Conservation (phyloP, 441 rosid genomes). For the Hura crepitans region DNA sequence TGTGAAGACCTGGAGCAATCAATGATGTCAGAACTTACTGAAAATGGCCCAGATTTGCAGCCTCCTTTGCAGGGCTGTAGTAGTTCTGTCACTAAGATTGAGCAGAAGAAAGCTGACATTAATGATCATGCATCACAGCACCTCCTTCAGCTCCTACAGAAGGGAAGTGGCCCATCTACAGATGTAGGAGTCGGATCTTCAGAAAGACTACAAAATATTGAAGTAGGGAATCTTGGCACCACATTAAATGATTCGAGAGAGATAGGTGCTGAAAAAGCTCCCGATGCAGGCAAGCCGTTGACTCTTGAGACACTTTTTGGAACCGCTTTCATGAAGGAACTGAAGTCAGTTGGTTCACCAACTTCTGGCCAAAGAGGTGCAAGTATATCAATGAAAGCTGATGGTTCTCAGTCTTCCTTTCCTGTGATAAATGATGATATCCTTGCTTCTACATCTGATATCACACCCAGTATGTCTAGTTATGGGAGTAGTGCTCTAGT, state of each 20-base stretch:
- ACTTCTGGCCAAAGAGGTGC: conserved; percentile 40
- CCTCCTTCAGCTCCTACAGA: conserved; percentile 82
- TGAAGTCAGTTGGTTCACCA: conserved; percentile 77
- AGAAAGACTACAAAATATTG: conserved; percentile 29
- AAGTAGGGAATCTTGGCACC: conserved; percentile 23
- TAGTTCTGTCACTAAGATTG: conserved; percentile 33
- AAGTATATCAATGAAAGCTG: conserved; percentile 37
- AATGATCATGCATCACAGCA: conserved; percentile 78
- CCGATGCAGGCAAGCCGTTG: conserved; percentile 46
- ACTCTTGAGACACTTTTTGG: conserved; percentile 96
- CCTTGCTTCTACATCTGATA: conserved; percentile 31
- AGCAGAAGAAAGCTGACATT: conserved; percentile 41
- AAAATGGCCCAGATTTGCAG: conserved; percentile 35
- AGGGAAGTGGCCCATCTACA: conserved; percentile 41
- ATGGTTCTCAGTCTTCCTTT: conserved; percentile 41
- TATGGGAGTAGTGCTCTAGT: conserved; percentile 37
- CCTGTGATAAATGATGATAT: conserved; percentile 31
- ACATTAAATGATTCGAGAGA: conserved; percentile 31
- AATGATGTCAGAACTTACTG: conserved; percentile 63
- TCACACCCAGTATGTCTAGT: conserved; percentile 34
- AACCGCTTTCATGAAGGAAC: conserved; percentile 88
- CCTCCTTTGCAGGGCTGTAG: conserved; percentile 36
- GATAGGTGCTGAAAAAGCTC: conserved; percentile 31
- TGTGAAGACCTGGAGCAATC: conserved; percentile 99
- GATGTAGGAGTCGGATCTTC: conserved; percentile 33